Evolutionary conservation across 2,329 filamentous ascomycete genomes (phyloP), one percentile per base, ranked within the genome.

Genomic region (Pseudogymnoascus sp.): DNA sequence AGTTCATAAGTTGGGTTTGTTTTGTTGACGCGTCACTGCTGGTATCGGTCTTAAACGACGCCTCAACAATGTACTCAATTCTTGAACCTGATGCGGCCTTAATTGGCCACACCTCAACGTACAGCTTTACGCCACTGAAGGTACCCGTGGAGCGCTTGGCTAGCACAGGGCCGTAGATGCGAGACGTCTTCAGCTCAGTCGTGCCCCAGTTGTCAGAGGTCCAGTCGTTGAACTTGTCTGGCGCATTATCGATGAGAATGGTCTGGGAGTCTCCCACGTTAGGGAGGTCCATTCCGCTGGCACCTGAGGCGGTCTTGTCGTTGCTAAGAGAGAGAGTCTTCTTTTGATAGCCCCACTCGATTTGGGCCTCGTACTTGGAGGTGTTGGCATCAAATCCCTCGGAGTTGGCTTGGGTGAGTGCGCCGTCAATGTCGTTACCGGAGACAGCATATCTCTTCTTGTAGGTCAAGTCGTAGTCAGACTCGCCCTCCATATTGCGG

Each of bases 391-490:
- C 71, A 65, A 75, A 76, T 37, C 73, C 75, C 26, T 76, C 73
- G 1, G 66, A 64, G 34, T 71, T 70, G 47, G 75, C 75, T 14
- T 64, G 68, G 23, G 65, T 71, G 23, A 75, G 69, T 29, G 72
- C 69, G 39, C 67, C 69, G 40, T 72, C 66, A 64, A 75, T 72
- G 34, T 74, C 66, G 39, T 67, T 69, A 39, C 66, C 66, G 18
- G 47, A 63, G 61, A 75, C 70, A 18, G 68, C 29, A 66, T 75
- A 75, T 14, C 75, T 72, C 68, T 74, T 75, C 69, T 77, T 77
- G 68, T 75, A 77, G 4, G 74, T 77, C n/a, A 76, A 67, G 67
- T 76, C 75, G 57, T 75, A 73, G 16, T 70, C 68, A 42, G 64
- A 62, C 39, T 73, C 68, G 60, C 68, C 70, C 65, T 76, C 73